Evolutionary conservation across 208 protist genomes (phyloP), one percentile per base, ranked within the genome.

Genomic region (Leishmania tarentolae): DNA sequence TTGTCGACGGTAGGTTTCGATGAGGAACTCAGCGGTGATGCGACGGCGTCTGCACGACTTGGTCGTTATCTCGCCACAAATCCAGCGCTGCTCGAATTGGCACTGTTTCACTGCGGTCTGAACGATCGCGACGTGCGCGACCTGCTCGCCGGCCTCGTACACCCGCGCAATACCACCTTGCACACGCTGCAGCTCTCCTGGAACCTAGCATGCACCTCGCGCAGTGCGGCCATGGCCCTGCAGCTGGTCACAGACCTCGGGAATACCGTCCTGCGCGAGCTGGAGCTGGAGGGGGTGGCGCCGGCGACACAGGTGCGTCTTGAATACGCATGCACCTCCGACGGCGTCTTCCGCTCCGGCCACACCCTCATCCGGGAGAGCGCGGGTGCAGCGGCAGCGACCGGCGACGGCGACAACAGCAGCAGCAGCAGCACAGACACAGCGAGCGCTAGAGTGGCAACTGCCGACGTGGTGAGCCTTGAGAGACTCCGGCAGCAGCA

Each of bases 21-120:
- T 35, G 72, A 19, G n/a, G 47, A 56, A 17, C 72, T 61, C 31
- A 50, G 35, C 24, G 72, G 7, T 44, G 46, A 24, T 4, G 46
- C 50, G 50, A 76, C 47, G 9, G 72, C 72, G 42, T 24, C 72
- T 40, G 75, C 65, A 37, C 66, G 71, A 50, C 83, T 86, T 40
- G 82, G 87, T 2, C n/a, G 76, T 44, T 93, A 87, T 83, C 84
- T 93, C 4, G 77, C 77, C 15, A 84, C 59, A 1, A 79, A 90
- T 77, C 86, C 90, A 35, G 75, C 87, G 4, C 83, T 96, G 42
- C 83, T 85, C 46, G 77, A 81, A 68, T 79, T 96, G n/a, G 89
- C 83, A 17, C 71, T 97, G 13, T 91, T 89, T 57, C 87, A 97
- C 69, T 95, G 93, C 59, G 83, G 68, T 5, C 79, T 97, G n/a